Percentiles rank a stretch among this genome's conserved stretches.
These are phyloP conservation scores for Ecytonucleospora hepatopenaei DNA, from an alignment of 371 early-diverging fungal species.

Conservation along the genomic window DNA sequence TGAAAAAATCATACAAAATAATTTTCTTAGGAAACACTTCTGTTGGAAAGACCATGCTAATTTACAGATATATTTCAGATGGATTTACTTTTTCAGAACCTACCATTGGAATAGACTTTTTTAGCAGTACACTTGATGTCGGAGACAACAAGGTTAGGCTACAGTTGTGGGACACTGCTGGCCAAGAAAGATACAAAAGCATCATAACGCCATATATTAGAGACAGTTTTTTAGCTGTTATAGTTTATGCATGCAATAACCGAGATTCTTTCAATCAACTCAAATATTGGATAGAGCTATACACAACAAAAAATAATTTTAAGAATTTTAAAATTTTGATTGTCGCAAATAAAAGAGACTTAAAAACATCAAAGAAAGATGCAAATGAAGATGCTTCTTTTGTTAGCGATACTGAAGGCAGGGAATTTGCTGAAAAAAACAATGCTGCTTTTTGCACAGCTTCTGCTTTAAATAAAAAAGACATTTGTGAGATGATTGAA, in stretches of 20 bases:
- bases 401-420: conserved; percentile 9
- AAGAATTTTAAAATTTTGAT: conserved; percentile 70
- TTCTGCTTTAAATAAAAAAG: conserved; percentile 48
- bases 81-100: conserved; percentile 61
- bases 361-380: conserved; percentile 60
- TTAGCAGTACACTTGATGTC: conserved; percentile 60
- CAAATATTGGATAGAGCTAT: conserved; percentile 90
- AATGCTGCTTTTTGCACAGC: conserved; percentile 48
- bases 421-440: conserved; percentile 36
- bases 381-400: conserved; percentile 12
- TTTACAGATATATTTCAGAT: conserved; percentile 61
- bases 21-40: conserved; percentile 55
- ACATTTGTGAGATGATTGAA: conserved; percentile 40
- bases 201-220: conserved; percentile 92
- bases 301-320: conserved; percentile 76
- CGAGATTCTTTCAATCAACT: conserved; percentile 61
- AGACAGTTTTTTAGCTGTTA: conserved; percentile 89
- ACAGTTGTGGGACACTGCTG: conserved; percentile 59
- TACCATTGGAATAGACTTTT: conserved; percentile 96
- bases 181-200: conserved; percentile 58
- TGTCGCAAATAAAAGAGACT: conserved; percentile 96
- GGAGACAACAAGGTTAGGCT: conserved; percentile 46
- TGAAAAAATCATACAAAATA: conserved; percentile 57
- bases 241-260: conserved; percentile 61
- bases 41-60: conserved; percentile 96